Evolutionary conservation across 805 yeast species (phyloP), one percentile per base, ranked within the genome.

Genomic region (Jamesozyma piceae): DNA sequence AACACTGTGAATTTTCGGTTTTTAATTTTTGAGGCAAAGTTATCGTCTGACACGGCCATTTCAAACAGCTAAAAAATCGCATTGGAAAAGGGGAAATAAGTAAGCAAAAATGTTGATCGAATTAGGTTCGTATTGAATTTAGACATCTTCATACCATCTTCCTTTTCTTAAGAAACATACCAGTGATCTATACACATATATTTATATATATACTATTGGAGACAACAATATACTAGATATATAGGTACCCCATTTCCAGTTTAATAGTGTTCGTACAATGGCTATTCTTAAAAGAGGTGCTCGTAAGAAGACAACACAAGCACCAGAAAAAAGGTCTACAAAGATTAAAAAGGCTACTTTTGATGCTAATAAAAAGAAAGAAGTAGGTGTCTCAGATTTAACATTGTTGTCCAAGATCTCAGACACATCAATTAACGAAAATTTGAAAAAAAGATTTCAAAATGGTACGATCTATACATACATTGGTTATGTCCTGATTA

Each of bases 371-470:
- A 88, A 88, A 67, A 86, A 86, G 73, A 86, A 88, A 62, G 97
- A 92, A 64, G 97, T 92, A n/a, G 99, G 99, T 41, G 97, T 92
- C 8, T 82, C 95, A 35, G 99, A 92, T 64, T 71, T 92, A 57
- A 92, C 99, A 1, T 67, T 92, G 41, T 71, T 92, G 47, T 81
- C 95, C 22, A 83, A 82, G 47, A 90, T 92, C 55, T 74, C 92
- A 36, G 97, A 92, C 61, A 95, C 87, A 45, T 74, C 95, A 34
- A 92, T 92, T 68, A 87, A 88, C 58, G 95, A 89, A 17, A 92
- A 92, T 63, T 69, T 92, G 51, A 77, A 86, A 57, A 86, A 87
- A 60, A 71, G 99, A 47, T 92, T 92, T 63, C 77, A 82, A 66
- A 88, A 88, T 57, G 92, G 85, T 21, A 73, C 88, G 27, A 92